Evolutionary conservation across 208 protist genomes (phyloP).

Genomic region (Dictyostelium gargantuum): DNA sequence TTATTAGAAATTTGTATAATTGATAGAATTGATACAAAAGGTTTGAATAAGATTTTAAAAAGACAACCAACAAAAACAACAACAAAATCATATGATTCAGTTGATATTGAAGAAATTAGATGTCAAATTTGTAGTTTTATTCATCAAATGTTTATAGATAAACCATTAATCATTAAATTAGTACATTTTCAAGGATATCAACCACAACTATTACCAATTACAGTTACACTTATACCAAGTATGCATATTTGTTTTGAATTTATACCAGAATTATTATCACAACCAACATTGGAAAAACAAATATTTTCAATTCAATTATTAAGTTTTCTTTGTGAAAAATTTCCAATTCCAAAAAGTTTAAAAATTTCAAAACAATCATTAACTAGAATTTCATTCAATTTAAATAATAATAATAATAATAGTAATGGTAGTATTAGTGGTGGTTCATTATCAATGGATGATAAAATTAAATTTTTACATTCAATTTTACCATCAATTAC

Average conservation of each 20-base stretch:
- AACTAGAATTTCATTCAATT: background rate
- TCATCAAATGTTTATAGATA: constrained; percentile 78
- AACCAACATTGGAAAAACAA: constrained; percentile 61
- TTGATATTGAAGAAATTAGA: constrained; percentile 71
- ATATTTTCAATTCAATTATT: constrained; percentile 72
- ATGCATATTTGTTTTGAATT: constrained; percentile 79
- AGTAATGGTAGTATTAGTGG: too few relatives aligned
- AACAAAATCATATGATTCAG: background rate
- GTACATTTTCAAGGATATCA: constrained; percentile 76
- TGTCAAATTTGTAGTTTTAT: constrained; percentile 72
- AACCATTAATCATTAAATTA: constrained; percentile 72
- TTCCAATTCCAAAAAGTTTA: constrained; percentile 73
- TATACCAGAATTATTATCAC: constrained; percentile 70
- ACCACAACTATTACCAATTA: constrained; percentile 63
- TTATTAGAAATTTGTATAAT: constrained; percentile 71
- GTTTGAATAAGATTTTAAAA: background rate
- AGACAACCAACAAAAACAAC: background rate
- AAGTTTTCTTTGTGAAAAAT: constrained; percentile 66
- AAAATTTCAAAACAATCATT: background rate
- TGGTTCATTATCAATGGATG: background rate
- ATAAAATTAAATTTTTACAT: constrained; percentile 15
- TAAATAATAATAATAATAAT: background rate
- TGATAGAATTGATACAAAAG: background rate
- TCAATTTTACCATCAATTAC: background rate
- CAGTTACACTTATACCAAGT: constrained; percentile 71